Evolutionary conservation across 345 rosid genomes (phyloP), one percentile per base, ranked within the genome.

Genomic region (Eucalyptus cloeziana): DNA sequence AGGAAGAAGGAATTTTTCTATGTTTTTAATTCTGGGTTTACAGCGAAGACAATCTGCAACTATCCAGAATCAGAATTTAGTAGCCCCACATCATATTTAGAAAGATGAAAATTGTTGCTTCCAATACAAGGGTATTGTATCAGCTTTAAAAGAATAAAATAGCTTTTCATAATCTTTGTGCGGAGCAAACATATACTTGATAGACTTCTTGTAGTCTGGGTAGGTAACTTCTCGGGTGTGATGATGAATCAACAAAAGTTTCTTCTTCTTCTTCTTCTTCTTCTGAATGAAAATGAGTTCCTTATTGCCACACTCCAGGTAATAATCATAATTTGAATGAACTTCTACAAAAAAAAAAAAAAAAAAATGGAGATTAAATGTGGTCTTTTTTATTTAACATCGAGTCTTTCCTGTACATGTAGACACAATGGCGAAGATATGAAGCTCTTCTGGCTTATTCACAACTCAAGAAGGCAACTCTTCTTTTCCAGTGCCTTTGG

Each of bases 401-500:
- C 37, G 33, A 14, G 40, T 31, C 22, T 69, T 69, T 69, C 43
- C 80, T 33, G 5, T 33, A 17, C 80, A 69, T 69, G 80, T 69
- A 69, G 97, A 93, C 94, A 86, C 91, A 89, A 86, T 93, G 95
- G 94, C 92, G 97, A 92, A 91, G 95, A 88, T 88, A 90, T 89
- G 89, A 90, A 88, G 94, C 94, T 89, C 88, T 89, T 51, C 92
- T 91, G 49, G 91, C 91, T 45, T 96, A 95, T 91, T 91, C 92
- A 44, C 80, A 91, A 88, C 90, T 91, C 86, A 92, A 94, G 96
- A 94, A 96, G 93, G 94, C 97, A 93, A 93, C 99, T 89, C 95
- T 94, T 87, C 92, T 94, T 89, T 92, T 98, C 86, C 97, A 98
- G 90, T 98, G 99, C 93, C 95, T 98, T 62, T 98, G 99, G 99